A percentile compares a stretch with the other conserved stretches of the same genome.
Conservation (phyloP, 1,284 basidiomycete genomes). For the Nidula niveotomentosa region DNA sequence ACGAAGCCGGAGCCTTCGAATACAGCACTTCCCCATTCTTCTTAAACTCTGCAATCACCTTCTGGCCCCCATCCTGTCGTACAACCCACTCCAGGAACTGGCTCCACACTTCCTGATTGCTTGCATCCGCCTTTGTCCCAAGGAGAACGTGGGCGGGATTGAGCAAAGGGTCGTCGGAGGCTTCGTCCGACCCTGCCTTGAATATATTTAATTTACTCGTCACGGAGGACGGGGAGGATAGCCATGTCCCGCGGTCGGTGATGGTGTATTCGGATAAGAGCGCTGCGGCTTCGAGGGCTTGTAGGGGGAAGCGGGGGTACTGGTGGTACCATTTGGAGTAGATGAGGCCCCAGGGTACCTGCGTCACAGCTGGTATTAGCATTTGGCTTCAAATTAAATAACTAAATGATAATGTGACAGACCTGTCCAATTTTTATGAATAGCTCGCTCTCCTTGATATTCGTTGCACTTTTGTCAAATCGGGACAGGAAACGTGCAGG, state of each 20-base stretch:
- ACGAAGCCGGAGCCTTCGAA: constrained; percentile 22
- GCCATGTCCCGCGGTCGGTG: constrained; percentile 44
- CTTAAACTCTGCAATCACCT: constrained; percentile 34
- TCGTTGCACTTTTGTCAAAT: constrained; percentile 55
- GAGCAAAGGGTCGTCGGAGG: constrained; percentile 36
- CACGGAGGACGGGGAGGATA: constrained; percentile 33
- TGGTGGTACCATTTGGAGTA: constrained; percentile 58
- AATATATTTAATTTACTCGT: constrained; percentile 30
- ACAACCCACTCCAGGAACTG: constrained; percentile 43
- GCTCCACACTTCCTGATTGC: constrained; percentile 21
- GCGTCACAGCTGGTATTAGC: background rate
- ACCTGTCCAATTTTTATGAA: constrained; percentile 51
- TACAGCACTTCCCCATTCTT: constrained; percentile 32
- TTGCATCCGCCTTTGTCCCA: constrained; percentile 20
- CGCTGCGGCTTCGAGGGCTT: constrained; percentile 44
- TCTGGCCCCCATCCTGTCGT: constrained; percentile 35
- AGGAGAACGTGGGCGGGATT: constrained; percentile 43
- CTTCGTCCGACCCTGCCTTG: constrained; percentile 34
- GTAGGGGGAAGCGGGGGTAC: constrained; percentile 44
- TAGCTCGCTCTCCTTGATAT: constrained; percentile 50
- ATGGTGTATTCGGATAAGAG: constrained; percentile 47
- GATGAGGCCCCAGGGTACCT: constrained; percentile 50
- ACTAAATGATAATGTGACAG: constrained; percentile 2
- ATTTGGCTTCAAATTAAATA: background rate
- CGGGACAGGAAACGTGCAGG: constrained; percentile 49